These are phyloP conservation scores for Diaporthe vaccinii DNA, from an alignment of 2,329 filamentous ascomycete species.

Conservation along the genomic window DNA sequence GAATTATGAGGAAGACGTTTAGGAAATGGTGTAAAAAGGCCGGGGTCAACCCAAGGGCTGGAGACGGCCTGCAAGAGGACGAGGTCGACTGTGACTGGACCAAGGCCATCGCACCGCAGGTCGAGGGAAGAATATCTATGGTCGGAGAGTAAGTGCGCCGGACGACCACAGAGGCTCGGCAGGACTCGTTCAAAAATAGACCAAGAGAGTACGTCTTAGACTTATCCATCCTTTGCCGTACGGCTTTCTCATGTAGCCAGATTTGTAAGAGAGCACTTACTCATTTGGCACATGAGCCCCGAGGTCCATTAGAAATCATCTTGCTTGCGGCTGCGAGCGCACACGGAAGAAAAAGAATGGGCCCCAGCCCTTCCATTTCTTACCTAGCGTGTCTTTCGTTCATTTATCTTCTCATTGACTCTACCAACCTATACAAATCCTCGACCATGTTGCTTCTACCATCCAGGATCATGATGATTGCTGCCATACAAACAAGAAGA, in stretches of 20 bases:
- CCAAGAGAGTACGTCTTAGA: not conserved
- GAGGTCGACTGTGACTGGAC: slow-evolving; percentile 82
- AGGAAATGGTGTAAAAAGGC: slow-evolving; percentile 80
- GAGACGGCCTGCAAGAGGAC: slow-evolving; percentile 69
- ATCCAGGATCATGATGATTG: not conserved
- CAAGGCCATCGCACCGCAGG: slow-evolving; percentile 79
- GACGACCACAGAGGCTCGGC: not conserved
- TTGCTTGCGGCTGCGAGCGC: not conserved
- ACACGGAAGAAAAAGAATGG: not conserved
- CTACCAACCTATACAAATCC: not conserved
- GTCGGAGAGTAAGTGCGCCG: slow-evolving; percentile 44
- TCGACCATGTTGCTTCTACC: not conserved
- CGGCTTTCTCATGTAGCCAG: not conserved
- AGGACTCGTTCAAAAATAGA: not conserved
- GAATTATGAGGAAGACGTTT: slow-evolving; percentile 77
- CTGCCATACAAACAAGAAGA: no score
- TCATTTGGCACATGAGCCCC: not conserved
- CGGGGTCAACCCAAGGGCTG: slow-evolving; percentile 68
- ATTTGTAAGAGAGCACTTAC: not conserved
- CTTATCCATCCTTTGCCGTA: not conserved
- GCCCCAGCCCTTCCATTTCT: not conserved
- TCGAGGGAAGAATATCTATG: slow-evolving; percentile 81
- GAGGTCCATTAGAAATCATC: not conserved
- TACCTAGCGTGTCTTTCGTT: not conserved
- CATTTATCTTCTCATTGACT: not conserved